Conservation (phyloP, 345 rosid species). For the Pseudoturritis turrita region DNA sequence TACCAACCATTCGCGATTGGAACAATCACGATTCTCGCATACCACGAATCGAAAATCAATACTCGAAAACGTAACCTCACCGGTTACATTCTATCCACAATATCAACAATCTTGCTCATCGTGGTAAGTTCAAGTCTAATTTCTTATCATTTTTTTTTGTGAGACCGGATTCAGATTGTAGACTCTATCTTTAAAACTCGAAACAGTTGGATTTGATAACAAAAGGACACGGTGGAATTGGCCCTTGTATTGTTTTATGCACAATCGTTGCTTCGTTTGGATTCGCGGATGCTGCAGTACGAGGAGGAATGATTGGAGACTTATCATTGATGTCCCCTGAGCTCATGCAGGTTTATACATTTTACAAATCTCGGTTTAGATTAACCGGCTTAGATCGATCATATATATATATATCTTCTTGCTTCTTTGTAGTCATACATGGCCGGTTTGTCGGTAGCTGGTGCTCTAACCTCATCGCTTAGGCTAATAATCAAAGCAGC, state of each 20-base stretch:
- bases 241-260: conserved; percentile 62
- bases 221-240: conserved; percentile 68
- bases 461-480: conserved; percentile 66
- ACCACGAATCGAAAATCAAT: conserved; percentile 51
- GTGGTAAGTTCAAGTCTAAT: conserved; percentile 43
- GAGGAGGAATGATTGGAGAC: conserved; percentile 92
- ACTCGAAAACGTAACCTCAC: conserved; percentile 57
- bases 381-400: background rate
- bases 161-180: background rate
- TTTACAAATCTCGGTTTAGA: background rate
- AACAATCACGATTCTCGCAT: conserved; percentile 51
- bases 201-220: conserved; percentile 66
- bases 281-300: conserved; percentile 72
- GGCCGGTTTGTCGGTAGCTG: conserved; percentile 83
- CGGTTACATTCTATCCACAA: conserved; percentile 56
- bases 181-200: background rate
- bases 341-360: conserved; percentile 56
- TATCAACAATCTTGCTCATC: conserved; percentile 54
- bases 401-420: too few relatives aligned
- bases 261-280: conserved; percentile 57
- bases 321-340: conserved; percentile 80
- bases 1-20: conserved; percentile 69
- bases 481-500: conserved; percentile 69
- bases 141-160: background rate
- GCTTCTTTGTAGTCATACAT: conserved; percentile 53